Evolutionary conservation across 352 stramenopile genomes (phyloP), one percentile per base, ranked within the genome.

Genomic region (Pythium inflatum): DNA sequence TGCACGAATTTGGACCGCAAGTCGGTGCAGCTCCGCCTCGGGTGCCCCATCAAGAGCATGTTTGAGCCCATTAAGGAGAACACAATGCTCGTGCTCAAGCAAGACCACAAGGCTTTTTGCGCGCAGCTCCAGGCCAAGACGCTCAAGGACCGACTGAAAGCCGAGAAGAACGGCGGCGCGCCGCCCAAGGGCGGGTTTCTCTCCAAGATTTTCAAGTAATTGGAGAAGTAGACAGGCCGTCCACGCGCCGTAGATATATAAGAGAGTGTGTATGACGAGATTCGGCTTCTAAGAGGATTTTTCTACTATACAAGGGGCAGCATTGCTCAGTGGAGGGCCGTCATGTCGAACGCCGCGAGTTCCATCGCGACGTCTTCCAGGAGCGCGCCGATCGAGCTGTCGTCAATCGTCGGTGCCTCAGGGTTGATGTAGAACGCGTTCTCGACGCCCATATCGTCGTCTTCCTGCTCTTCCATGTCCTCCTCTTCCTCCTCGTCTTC

Each of bases 51-150:
- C 38, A 89, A 89, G 71, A 80, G 73, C 60, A 95, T 92, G 83
- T 95, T 95, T 54, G 82, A 93, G 68, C 82, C 87, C 24, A 91
- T 94, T 71, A 92, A 91, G 59, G 87, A 94, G 71, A 92, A 91
- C 73, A 93, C 87, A 24, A 86, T 94, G 74, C 79, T 92, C 30
- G 87, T 92, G 66, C 76, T 94, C 53, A 91, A 91, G 70, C 87
- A 93, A 67, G 87, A 94, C 72, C 82, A 92, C 75, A 93, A 93
- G 74, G 76, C 79, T 4, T 94, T 95, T 58, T 85, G 86, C 57
- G 66, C 79, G 60, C 80, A 90, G 56, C 75, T 92, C 43, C 81
- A 90, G 65, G 43, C 73, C 53, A 95, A 95, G 75, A 83, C 74
- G 48, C 75, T 93, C 61, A 92, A 91, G 68, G 85, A 95, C 50